These are phyloP conservation scores for Umbelopsis ramanniana DNA, from an alignment of 192 early-diverging fungal species.

Conservation along the genomic window DNA sequence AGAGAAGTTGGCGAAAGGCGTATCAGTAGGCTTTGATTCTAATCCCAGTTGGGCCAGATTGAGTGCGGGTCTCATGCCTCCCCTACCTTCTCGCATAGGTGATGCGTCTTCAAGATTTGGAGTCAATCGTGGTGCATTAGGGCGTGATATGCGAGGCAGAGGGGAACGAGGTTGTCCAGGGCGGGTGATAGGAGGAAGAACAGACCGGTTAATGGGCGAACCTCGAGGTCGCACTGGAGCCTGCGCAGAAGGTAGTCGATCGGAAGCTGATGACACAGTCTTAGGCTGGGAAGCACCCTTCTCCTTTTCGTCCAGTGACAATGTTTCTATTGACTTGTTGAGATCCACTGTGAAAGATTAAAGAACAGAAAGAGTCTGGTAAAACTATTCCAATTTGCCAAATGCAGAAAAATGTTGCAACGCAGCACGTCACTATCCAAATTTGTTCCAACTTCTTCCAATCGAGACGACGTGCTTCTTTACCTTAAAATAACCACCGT, in stretches of 20 bases:
- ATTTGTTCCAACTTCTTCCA: too few relatives aligned
- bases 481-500: too few relatives aligned
- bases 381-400: background rate
- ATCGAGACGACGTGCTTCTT: too few relatives aligned
- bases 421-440: too few relatives aligned
- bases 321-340: constrained; percentile 27
- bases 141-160: constrained; percentile 25
- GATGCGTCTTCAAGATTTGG: constrained; percentile 5
- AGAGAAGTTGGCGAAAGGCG: constrained; percentile 71
- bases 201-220: constrained; percentile 24
- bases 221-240: constrained; percentile 5
- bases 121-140: background rate
- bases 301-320: constrained; percentile 28
- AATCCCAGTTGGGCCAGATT: constrained; percentile 38
- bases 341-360: constrained; percentile 29
- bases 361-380: background rate
- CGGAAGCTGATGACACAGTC: constrained; percentile 4
- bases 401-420: background rate
- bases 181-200: constrained; percentile 32
- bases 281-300: background rate
- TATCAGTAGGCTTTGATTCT: constrained; percentile 32
- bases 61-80: constrained; percentile 22
- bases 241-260: constrained; percentile 1
- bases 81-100: constrained; percentile 14
- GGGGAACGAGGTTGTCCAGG: constrained; percentile 16